Evolutionary conservation across 768 basidiomycete species (phyloP), one percentile per base, ranked within the genome.

Genomic region (Mycena rebaudengoi): DNA sequence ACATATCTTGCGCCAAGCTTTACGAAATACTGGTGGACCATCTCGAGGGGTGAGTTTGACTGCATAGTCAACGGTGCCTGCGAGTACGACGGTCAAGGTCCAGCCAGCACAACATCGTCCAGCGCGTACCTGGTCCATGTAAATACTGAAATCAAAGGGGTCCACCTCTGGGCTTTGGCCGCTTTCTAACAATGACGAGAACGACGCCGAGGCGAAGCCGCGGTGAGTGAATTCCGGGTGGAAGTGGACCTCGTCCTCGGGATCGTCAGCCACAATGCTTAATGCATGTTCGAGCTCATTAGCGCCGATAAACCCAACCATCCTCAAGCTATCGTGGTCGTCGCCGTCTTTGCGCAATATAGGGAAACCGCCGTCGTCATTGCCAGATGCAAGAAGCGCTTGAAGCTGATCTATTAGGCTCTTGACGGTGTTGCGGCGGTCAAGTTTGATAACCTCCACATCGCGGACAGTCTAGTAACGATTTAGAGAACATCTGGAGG

Each of bases 1-100:
- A 99, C 87, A 70, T 97, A 96, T 67, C 94, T 86, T 12, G 95
- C 93, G 0, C 98, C 98, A 20, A 99, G 86, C 75, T 98, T 98
- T 61, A 89, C 90, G 70, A 99, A 99, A 72, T 97, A 87, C 73
- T 94, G 94, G 72, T 98, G 97, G 0, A 98, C 84, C 49, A 98
- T 85, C 75, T 98, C 94, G 73, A 99, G 82, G 1, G 98, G 94
- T 2, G 94, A 91, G 70, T 96, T 90, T 1, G 86, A 87, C 60
- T 89, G 88, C 37, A 98, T 86, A 0, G 90, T 92, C 58, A 98
- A 80, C 0, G 98, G 98, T 1, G 97, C 95, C 91, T 95, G 16
- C 32, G 35, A 41, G 40, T n/a, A 58, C 62, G 33, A 30, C n/a
- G n/a, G n/a, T n/a, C n/a, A 40, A 50, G 11, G 54, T 18, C 49